phyloP scores from a whole-genome alignment of 257 asterid species.

The Solanum lycopersicoides region DNA sequence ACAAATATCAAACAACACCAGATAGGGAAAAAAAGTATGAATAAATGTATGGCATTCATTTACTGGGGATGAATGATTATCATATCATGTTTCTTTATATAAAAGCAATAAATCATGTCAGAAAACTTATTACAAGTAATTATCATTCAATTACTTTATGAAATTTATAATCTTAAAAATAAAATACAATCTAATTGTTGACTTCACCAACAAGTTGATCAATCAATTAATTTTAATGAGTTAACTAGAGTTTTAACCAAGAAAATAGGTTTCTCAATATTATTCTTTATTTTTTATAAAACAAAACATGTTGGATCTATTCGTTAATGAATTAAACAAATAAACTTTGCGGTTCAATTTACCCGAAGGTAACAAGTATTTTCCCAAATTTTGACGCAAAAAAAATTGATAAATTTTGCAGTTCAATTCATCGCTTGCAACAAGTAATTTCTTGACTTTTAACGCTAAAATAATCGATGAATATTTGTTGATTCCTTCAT shows the following conservation, averaged over 20 bases:
- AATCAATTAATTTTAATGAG: neutral
- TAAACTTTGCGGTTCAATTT: too few species aligned
- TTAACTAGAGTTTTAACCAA: neutral
- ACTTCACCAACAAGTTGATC: neutral
- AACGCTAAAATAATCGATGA: too few species aligned
- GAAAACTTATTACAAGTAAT: neutral
- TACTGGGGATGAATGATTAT: neutral
- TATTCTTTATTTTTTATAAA: neutral
- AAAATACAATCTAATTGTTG: neutral
- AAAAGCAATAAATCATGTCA: neutral
- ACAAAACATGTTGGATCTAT: too few species aligned
- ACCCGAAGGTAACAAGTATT: too few species aligned
- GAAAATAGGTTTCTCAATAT: neutral
- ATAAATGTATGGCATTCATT: neutral
- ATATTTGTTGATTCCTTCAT: too few species aligned
- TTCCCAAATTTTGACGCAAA: too few species aligned
- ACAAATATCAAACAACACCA: neutral
- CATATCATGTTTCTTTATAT: neutral
- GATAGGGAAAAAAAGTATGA: neutral
- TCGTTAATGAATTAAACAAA: too few species aligned
- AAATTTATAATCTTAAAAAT: too few species aligned
- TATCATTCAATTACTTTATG: neutral
- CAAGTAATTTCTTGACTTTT: too few species aligned
- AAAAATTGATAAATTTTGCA: too few species aligned
- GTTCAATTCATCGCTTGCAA: too few species aligned